Evolutionary conservation across 139 green algal genomes (phyloP).

Genomic region (Eudorina sp.): DNA sequence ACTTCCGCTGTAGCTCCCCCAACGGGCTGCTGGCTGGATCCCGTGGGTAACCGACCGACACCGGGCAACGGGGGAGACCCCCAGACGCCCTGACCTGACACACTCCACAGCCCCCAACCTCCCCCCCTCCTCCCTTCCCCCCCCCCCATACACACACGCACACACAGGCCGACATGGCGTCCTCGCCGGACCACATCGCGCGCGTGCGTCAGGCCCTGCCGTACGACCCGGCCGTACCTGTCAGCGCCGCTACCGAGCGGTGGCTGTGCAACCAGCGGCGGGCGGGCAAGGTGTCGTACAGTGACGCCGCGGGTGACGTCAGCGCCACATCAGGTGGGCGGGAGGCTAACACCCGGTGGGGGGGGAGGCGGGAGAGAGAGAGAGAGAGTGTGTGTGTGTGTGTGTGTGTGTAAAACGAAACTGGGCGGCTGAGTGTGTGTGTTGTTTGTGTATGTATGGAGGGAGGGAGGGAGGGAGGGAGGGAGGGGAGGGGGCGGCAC

Average conservation of each 20-base stretch:
- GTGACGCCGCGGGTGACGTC: constrained; percentile 5
- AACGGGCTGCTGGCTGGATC: too few relatives aligned
- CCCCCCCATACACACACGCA: background rate
- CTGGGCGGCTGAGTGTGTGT: too few relatives aligned
- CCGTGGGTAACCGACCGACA: too few relatives aligned
- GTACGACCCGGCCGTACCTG: constrained; percentile 63
- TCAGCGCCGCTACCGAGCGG: constrained; percentile 60
- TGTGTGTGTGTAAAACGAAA: too few relatives aligned
- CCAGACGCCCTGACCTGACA: too few relatives aligned
- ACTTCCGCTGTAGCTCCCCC: too few relatives aligned
- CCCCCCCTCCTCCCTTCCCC: background rate
- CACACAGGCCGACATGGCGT: constrained; percentile 58
- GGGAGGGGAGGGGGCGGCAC: too few relatives aligned
- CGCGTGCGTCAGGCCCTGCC: constrained; percentile 56
- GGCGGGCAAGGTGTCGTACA: constrained; percentile 37
- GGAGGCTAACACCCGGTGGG: background rate
- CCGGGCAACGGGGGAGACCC: too few relatives aligned
- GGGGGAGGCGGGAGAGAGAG: too few relatives aligned
- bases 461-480: too few relatives aligned
- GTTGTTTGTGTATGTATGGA: too few relatives aligned
- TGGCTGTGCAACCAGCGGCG: constrained; percentile 59
- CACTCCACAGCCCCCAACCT: background rate
- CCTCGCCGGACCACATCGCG: constrained; percentile 49
- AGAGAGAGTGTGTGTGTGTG: too few relatives aligned
- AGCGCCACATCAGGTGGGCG: background rate